These are phyloP conservation scores for Aspergillus tanneri DNA, from an alignment of 2,329 filamentous ascomycete species.

Conservation along the genomic window DNA sequence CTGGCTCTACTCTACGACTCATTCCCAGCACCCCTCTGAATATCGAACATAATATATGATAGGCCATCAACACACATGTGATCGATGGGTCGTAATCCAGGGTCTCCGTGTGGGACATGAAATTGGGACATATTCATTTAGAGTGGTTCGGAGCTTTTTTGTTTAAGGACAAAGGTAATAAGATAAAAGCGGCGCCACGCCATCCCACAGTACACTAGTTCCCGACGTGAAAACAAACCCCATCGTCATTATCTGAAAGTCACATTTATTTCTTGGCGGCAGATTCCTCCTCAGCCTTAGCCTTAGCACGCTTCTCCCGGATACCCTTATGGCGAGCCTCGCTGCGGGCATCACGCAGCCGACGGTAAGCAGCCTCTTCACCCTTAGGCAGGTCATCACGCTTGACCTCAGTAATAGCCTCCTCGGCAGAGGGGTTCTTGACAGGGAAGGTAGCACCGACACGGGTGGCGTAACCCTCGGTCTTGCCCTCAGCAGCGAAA, in stretches of 20 bases:
- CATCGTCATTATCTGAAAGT: conserved; percentile 42
- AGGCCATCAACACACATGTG: neutral
- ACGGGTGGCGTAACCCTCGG: conserved; percentile 53
- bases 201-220: conserved; percentile 39
- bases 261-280: conserved; percentile 53
- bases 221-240: conserved; percentile 39
- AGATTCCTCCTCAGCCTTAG: conserved; percentile 69
- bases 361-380: conserved; percentile 83
- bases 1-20: no score
- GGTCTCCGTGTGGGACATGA: conserved; percentile 14
- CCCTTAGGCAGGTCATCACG: conserved; percentile 76
- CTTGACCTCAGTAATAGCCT: conserved; percentile 71
- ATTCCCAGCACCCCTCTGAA: no score
- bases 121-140: conserved; percentile 39
- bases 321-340: conserved; percentile 78
- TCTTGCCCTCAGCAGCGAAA: conserved; percentile 48
- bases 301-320: conserved; percentile 90
- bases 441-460: conserved; percentile 68
- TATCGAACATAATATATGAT: neutral
- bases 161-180: conserved; percentile 34
- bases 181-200: conserved; percentile 36
- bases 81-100: neutral
- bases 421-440: conserved; percentile 56
- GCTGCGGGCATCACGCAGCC: conserved; percentile 79
- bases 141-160: conserved; percentile 39